Percentiles rank a stretch among this genome's conserved stretches.
These are phyloP conservation scores for Daldinia loculata DNA, from an alignment of 495 filamentous ascomycete species.

Conservation along the genomic window DNA sequence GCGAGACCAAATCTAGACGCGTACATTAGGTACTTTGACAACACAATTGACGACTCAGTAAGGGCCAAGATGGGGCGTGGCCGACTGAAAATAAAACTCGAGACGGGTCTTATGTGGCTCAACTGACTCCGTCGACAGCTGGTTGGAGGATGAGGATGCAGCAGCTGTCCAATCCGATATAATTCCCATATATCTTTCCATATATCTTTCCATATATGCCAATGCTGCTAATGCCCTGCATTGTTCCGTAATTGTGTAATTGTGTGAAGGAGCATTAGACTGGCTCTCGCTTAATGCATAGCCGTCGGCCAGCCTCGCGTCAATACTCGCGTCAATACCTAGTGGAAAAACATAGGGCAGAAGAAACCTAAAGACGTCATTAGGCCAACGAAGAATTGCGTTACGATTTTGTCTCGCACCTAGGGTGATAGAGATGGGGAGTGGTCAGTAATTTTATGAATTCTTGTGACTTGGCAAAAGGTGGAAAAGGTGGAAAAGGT, in stretches of 20 bases:
- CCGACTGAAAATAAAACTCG: conserved; percentile 22
- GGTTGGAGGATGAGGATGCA: conserved; percentile 33
- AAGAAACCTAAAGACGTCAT: conserved; percentile 43
- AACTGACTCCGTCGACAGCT: conserved; percentile 10
- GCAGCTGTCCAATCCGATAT: conserved; percentile 39
- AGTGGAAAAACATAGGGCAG: conserved; percentile 35
- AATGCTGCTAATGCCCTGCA: background rate
- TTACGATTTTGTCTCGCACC: conserved; percentile 19
- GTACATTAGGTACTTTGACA: conserved; percentile 16
- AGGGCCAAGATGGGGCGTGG: conserved; percentile 30
- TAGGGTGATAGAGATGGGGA: conserved; percentile 33
- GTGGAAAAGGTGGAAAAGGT: too few species aligned
- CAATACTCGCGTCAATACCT: background rate
- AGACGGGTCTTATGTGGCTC: conserved; percentile 28
- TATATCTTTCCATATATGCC: conserved; percentile 8
- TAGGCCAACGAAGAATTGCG: conserved; percentile 35
- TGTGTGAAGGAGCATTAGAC: conserved; percentile 15
- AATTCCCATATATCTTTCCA: conserved; percentile 16
- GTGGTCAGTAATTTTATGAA: conserved; percentile 37
- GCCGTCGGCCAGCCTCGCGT: conserved; percentile 14
- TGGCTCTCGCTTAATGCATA: conserved; percentile 34
- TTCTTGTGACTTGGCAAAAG: conserved; percentile 36
- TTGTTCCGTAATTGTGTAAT: background rate
- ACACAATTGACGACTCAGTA: conserved; percentile 42
- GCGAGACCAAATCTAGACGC: conserved; percentile 12